Evolutionary conservation across 495 filamentous ascomycete species (phyloP).

Genomic region (Aspergillus avenaceus): DNA sequence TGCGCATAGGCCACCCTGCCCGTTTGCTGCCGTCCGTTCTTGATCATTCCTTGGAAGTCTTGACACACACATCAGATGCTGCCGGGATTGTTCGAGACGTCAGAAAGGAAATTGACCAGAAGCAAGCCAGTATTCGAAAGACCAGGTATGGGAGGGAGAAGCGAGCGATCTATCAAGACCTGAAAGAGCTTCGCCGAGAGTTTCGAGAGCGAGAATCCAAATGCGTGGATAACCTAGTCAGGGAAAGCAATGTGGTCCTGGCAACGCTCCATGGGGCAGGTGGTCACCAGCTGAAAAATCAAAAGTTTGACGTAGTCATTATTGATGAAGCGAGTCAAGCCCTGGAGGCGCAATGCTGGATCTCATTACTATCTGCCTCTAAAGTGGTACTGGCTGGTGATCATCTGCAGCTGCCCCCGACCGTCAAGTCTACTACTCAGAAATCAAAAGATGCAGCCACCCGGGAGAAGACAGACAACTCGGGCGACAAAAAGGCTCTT

Average conservation of each 20-base stretch:
- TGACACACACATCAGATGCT: conserved; percentile 89
- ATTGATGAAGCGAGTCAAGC: conserved; percentile 97
- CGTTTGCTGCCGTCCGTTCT: conserved; percentile 85
- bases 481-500: conserved; percentile 22
- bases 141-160: conserved; percentile 76
- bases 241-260: conserved; percentile 78
- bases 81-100: conserved; percentile 89
- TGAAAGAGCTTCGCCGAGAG: conserved; percentile 83
- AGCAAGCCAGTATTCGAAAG: conserved; percentile 85
- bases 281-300: conserved; percentile 72
- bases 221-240: conserved; percentile 72
- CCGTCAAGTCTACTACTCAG: conserved; percentile 65
- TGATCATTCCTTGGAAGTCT: conserved; percentile 82
- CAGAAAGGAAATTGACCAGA: conserved; percentile 86
- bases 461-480: conserved; percentile 20
- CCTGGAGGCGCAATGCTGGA: conserved; percentile 96
- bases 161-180: conserved; percentile 75
- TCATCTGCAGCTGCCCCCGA: conserved; percentile 90
- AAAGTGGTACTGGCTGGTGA: conserved; percentile 93
- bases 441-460: conserved; percentile 18
- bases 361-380: conserved; percentile 73
- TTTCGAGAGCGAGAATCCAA: conserved; percentile 78
- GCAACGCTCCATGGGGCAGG: conserved; percentile 92
- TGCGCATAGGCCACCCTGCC: conserved; percentile 90
- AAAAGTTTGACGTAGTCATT: conserved; percentile 88